A percentile compares a stretch with the other conserved stretches of the same genome.
Conservation (phyloP, 1,139 yeast genomes). For the Pichia terricola region DNA sequence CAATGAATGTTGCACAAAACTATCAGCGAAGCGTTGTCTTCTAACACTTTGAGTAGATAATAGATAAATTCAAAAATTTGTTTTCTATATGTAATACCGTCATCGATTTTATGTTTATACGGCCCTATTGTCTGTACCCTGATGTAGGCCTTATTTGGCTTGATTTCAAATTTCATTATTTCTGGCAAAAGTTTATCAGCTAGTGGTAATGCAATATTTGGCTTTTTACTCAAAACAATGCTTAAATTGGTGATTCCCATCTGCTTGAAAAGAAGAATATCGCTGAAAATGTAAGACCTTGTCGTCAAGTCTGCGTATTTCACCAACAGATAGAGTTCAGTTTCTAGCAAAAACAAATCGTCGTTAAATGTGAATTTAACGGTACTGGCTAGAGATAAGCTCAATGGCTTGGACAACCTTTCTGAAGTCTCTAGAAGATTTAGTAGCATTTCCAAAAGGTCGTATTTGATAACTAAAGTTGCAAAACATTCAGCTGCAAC, state of each 20-base stretch:
- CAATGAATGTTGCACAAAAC: slow-evolving; percentile 23
- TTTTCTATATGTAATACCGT: slow-evolving; percentile 67
- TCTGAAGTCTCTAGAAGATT: slow-evolving; percentile 4
- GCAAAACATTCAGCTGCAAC: slow-evolving; percentile 30
- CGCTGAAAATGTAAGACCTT: slow-evolving; percentile 22
- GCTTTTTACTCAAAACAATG: slow-evolving; percentile 53
- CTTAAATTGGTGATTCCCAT: slow-evolving; percentile 50
- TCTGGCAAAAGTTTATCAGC: slow-evolving; percentile 43
- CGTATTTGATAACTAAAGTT: slow-evolving; percentile 21
- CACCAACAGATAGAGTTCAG: slow-evolving; percentile 10
- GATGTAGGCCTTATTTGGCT: slow-evolving; percentile 46
- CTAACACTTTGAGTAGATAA: slow-evolving; percentile 33
- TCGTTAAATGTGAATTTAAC: slow-evolving; percentile 20
- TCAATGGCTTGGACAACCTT: too few species aligned
- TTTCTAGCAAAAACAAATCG: slow-evolving; percentile 5
- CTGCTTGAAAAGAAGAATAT: slow-evolving; percentile 36
- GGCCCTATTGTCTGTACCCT: slow-evolving; percentile 79
- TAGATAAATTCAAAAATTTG: slow-evolving; percentile 64
- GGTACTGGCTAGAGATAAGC: slow-evolving; percentile 13
- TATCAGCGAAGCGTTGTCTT: slow-evolving; percentile 21
- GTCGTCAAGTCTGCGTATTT: slow-evolving; percentile 18
- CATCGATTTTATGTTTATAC: slow-evolving; percentile 73
- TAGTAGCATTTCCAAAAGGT: slow-evolving; percentile 10
- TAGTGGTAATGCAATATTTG: slow-evolving; percentile 38
- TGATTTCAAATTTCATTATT: slow-evolving; percentile 43